Base-by-base conservation (phyloP, 2,329 filamentous ascomycete genomes). In the Thermomyces lanuginosus region DNA sequence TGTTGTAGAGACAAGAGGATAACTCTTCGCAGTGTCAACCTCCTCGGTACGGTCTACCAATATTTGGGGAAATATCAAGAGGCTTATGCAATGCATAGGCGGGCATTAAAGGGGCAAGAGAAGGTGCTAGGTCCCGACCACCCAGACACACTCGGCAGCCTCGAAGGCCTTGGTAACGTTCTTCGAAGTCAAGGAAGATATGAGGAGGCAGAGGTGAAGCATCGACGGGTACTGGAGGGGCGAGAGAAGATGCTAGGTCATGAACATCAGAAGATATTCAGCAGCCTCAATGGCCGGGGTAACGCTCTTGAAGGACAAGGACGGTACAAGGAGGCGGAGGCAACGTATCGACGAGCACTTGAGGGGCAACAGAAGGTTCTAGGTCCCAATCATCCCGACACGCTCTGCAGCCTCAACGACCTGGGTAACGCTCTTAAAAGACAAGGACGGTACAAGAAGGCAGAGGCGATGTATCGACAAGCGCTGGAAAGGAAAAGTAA, bases 191-290 rank as follows among this genome's bases (percentile, higher is more conserved):
- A 14, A n/a, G 25, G 25, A 6, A 21, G 3, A 8, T 27, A 27
- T 13, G 25, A 21, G 4, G 32, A 37, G 16, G 37, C 39, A 3
- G 29, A 40, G 20, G 25, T 13, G 12, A 20, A 33, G 10, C 18
- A 21, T n/a, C 10, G 8, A 11, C 11, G 15, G 33, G 26, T 28
- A 10, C 17, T 31, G 10, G 29, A 36, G n/a, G 19, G 17, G 8
- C 25, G 28, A 9, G 16, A 21, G 16, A 25, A 19, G 14, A 16
- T 19, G 15, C 11, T 23, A 13, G 31, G 28, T 11, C 13, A 15
- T 15, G 22, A 32, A 7, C 37, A 42, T 28, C 29, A 30, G 8
- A 17, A 35, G 21, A 42, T 36, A 9, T 30, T 42, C 8, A 26
- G 3, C 8, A 38, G 32, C 21, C 31, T 40, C 27, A 27, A 18